Evolutionary conservation across 1,139 yeast species (phyloP), one percentile per base, ranked within the genome.

Genomic region (Petasospora rhodanensis): DNA sequence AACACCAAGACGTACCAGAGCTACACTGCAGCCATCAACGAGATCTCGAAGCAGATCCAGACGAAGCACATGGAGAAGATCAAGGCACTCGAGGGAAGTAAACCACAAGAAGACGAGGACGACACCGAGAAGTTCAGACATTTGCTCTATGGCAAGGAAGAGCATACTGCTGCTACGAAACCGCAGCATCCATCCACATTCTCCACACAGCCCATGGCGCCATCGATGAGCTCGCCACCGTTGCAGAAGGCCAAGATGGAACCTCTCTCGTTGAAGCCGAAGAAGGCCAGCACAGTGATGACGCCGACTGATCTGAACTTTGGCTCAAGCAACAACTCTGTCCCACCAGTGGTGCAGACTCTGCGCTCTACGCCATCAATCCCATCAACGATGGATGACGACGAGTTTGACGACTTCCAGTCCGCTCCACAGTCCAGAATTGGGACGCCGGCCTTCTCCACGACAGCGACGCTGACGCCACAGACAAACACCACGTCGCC

Each of bases 1-100:
- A 59, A 60, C 14, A 54, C 62, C 10, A 41, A 48, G 4, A 70
- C 70, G 41, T 74, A 70, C 49, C 45, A 56, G 18, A 49, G 47
- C 12, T 63, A 64, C 33, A 57, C 61, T 37, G 52, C 47, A 7
- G 55, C 54, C 4, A 61, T 68, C 19, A 64, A 66, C 34, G 54
- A 44, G 12, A 55, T 66, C 11, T 51, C 69, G 0, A 45, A 38
- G 14, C 52, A 51, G n/a, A 58, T 70, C 14, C 72, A 69, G 47
- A 39, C 41, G 8, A 44, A 47, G 22, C 69, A 62, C 32, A 34
- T 51, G 22, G 45, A 46, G 14, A 55, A 49, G 29, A 34, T 62
- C 24, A 41, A 40, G 15, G 28, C 42, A 2, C 19, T 44, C 12
- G 45, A 44, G 26, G 47, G 45, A 16, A 35, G 33, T 16, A 45